Base-by-base conservation (phyloP, 176 grass and related monocot genomes). In the Stipa capillata region DNA sequence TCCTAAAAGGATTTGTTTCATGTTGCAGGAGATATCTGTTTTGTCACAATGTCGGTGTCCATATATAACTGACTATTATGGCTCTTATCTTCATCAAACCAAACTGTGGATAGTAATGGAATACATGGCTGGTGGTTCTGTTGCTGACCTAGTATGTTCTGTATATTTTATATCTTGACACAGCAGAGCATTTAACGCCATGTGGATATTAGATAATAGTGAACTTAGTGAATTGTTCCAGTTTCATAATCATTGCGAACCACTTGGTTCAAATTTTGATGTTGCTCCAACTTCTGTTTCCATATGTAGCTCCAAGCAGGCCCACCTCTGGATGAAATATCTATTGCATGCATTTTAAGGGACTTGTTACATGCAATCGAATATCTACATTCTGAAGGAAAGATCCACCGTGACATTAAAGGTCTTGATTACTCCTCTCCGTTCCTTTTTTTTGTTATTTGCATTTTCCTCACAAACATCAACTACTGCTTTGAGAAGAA, bases 71-170 rank as follows among this genome's bases (percentile, higher is more conserved):
- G 97, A 99, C 34, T 99, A 99, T 85, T 95, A 99, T 57, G 97
- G 97, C 9, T 96, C 97, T 20, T 91, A 99, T 89, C 97, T 99
- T 83, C 92, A 99, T 76, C 92, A 99, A 89, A 99, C 97, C 10
- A 96, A 99, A 83, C 73, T 99, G 49, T 93, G 92, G 92, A 99
- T 99, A 84, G 84, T 93, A 57, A 99, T 99, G 97, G 97, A 99
- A 76, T 99, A 99, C 79, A 99, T 99, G 97, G 97, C 97, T 91
- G 97, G 97, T 57, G 97, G 97, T 83, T 99, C 97, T 78, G 92
- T 99, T 59, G 97, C 97, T 81, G 97, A 99, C 60, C 88, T 99
- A 45, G 97, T 99, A 93, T 83, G 92, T 95, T 73, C 17, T 65
- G 8, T 77, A 41, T 74, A 71, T 87, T 76, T 25, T 83, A 28